phyloP scores from a whole-genome alignment of 2,329 filamentous ascomycete species.

The Fusarium sp. region DNA sequence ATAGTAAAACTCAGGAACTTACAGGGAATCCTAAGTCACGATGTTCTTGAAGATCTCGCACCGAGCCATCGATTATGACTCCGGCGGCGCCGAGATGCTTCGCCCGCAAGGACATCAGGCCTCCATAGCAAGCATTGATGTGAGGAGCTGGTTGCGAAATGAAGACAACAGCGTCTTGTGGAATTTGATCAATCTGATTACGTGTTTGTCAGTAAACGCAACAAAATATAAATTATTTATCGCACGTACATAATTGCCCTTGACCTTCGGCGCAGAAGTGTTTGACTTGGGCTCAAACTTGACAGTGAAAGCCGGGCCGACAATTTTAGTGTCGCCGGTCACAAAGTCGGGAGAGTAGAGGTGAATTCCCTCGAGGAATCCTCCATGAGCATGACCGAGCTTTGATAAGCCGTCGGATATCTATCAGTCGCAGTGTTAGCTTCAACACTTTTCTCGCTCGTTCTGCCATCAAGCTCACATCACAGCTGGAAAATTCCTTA shows the following conservation, averaged over 20 bases:
- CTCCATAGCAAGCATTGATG: slow-evolving; percentile 36
- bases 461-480: slow-evolving; percentile 1
- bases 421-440: not conserved
- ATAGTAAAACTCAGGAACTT: not conserved
- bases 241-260: slow-evolving; percentile 22
- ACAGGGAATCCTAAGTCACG: slow-evolving; percentile 25
- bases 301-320: slow-evolving; percentile 19
- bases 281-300: slow-evolving; percentile 26
- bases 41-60: slow-evolving; percentile 40
- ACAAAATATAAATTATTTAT: not conserved
- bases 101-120: slow-evolving; percentile 32
- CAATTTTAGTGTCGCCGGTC: slow-evolving; percentile 22
- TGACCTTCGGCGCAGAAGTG: slow-evolving; percentile 16
- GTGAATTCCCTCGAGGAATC: slow-evolving; percentile 22
- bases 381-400: slow-evolving; percentile 25
- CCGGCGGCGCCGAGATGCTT: slow-evolving; percentile 20
- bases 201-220: not conserved
- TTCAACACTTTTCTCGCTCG: not conserved
- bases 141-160: slow-evolving; percentile 22
- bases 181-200: slow-evolving; percentile 26
- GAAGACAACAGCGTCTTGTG: slow-evolving; percentile 23
- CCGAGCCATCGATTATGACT: slow-evolving; percentile 24
- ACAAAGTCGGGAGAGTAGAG: slow-evolving; percentile 20
- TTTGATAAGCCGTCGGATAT: slow-evolving; percentile 27
- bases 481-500: slow-evolving; percentile 25